Base-by-base conservation (phyloP, 2,329 filamentous ascomycete genomes). In the Botryotinia globosa region DNA sequence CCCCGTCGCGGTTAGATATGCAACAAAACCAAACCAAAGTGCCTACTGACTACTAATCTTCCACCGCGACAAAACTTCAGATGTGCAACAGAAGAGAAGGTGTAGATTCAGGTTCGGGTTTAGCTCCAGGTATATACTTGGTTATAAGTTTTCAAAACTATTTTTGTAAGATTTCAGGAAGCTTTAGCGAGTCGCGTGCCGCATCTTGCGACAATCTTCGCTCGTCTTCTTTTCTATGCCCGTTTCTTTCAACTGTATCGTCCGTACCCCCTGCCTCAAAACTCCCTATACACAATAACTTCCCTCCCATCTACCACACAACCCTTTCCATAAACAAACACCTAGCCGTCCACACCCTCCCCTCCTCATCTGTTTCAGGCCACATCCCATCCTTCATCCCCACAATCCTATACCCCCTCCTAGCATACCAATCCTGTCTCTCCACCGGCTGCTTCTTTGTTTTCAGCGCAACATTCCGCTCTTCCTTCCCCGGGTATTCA, bases 271-370 rank as follows among this genome's bases (percentile, higher is more conserved):
- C 62, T 29, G 1, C 8, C 18, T 44, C 9, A 10, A 64, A 44
- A 22, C 39, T 64, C n/a, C 2, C 18, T 29, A 32, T n/a, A 34
- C 63, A 37, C 12, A 51, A 25, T 6, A 22, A n/a, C 8, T 14
- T 22, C 16, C 2, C 45, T 12, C 8, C 18, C n/a, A 22, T 7
- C 34, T 44, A 61, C 32, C 20, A 10, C 77, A 78, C 72, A 63
- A 73, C 72, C 71, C 76, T 79, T 72, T 72, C 75, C 76, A 79
- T 76, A 66, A 76, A 77, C 12, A 79, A 75, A 18, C 72, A 74
- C 18, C 61, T 45, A n/a, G 69, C 58, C n/a, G 29, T 62, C 77
- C 75, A 78, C 18, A 20, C 51, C 70, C 73, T 76, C 45, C 77
- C 77, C 12, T 10, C 73, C 29, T 29, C 16, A 74, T 77, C 77